phyloP scores from a whole-genome alignment of 2,329 filamentous ascomycete genomes.

The Chaetomium strumarium region DNA sequence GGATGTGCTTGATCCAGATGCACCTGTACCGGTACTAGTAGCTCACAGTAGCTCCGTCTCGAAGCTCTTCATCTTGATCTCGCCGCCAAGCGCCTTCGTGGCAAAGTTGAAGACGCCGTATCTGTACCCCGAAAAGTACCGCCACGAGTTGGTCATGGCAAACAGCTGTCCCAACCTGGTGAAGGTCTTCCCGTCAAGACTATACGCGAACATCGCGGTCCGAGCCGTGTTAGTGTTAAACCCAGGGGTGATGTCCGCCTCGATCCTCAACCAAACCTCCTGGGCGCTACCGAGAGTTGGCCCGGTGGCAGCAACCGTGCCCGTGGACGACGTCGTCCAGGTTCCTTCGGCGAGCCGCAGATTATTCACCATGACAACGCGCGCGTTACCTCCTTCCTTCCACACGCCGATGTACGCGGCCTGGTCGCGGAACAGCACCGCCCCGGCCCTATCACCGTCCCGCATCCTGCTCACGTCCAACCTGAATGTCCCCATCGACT shows the following conservation, averaged over 20 bases:
- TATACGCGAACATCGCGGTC: constrained; percentile 37
- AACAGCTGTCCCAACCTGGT: constrained; percentile 29
- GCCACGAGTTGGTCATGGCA: constrained; percentile 36
- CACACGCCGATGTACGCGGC: constrained; percentile 49
- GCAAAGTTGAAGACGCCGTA: constrained; percentile 46
- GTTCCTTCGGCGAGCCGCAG: constrained; percentile 27
- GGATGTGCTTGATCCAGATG: no score
- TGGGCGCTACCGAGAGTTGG: constrained; percentile 8
- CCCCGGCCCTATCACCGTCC: constrained; percentile 47
- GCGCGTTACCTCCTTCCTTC: constrained; percentile 30
- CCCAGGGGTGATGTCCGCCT: constrained; percentile 32
- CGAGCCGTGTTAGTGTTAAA: constrained; percentile 25
- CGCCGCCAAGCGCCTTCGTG: constrained; percentile 36
- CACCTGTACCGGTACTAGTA: no score
- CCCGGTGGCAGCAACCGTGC: constrained; percentile 25
- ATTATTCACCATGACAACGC: constrained; percentile 28
- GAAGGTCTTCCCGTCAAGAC: constrained; percentile 37
- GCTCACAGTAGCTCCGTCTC: neutral
- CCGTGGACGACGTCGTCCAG: constrained; percentile 31
- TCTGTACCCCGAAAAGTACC: constrained; percentile 43
- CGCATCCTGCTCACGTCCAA: constrained; percentile 44
- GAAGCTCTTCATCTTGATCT: neutral
- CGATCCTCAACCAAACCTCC: constrained; percentile 34
- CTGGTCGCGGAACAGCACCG: constrained; percentile 48
- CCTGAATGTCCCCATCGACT: constrained; percentile 43